These are phyloP conservation scores for Tulasnella sp. DNA, from an alignment of 768 basidiomycete species.

Conservation along the genomic window DNA sequence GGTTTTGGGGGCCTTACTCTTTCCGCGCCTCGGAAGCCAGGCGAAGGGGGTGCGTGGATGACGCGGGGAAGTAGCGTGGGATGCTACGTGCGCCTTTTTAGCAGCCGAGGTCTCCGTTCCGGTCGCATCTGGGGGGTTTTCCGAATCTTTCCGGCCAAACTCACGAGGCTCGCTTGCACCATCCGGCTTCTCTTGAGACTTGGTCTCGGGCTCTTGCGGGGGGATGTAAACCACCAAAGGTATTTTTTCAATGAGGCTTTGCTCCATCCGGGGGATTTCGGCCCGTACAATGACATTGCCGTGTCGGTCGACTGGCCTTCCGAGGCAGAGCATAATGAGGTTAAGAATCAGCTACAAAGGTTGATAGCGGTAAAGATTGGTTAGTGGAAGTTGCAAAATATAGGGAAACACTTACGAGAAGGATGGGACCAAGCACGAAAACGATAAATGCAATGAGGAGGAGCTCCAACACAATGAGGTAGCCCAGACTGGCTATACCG, in stretches of 20 bases:
- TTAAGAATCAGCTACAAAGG: slow-evolving; percentile 54
- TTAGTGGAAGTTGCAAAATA: not conserved
- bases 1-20: not conserved
- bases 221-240: slow-evolving; percentile 81
- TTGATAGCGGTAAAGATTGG: not conserved
- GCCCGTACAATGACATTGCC: slow-evolving; percentile 69
- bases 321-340: slow-evolving; percentile 74
- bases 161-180: slow-evolving; percentile 44
- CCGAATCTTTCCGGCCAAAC: too few relatives aligned
- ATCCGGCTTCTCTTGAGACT: slow-evolving; percentile 46
- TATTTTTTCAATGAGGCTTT: slow-evolving; percentile 72
- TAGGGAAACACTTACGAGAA: slow-evolving; percentile 60
- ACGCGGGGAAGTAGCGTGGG: not conserved
- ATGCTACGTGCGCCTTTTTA: too few relatives aligned
- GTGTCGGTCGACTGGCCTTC: slow-evolving; percentile 65
- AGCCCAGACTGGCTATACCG: slow-evolving; percentile 77
- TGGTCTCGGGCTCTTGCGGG: not conserved
- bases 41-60: not conserved
- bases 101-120: too few relatives aligned
- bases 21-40: not conserved
- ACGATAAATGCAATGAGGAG: slow-evolving; percentile 74
- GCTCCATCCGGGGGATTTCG: slow-evolving; percentile 74
- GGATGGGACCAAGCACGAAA: slow-evolving; percentile 75
- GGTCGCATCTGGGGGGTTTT: too few relatives aligned
- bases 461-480: slow-evolving; percentile 72